Evolutionary conservation across 2,329 filamentous ascomycete genomes (phyloP).

Genomic region (Bipolaris gigantea): DNA sequence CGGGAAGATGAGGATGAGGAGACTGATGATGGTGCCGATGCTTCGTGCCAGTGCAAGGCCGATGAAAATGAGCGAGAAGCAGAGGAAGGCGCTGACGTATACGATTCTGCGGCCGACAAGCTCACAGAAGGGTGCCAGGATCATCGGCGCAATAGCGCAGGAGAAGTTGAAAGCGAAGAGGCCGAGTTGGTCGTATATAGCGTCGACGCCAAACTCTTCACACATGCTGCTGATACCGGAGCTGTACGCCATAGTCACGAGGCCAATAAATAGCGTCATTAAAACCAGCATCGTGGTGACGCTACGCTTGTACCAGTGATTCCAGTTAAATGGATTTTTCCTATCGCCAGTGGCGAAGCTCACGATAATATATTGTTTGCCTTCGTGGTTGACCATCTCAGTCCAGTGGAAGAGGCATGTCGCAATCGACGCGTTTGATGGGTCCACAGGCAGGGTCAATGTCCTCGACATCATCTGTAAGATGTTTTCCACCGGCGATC

Average conservation of each 20-base stretch:
- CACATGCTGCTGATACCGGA: slow-evolving; percentile 35
- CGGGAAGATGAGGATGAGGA: slow-evolving; percentile 48
- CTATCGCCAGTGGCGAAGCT: slow-evolving; percentile 31
- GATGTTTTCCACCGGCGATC: slow-evolving; percentile 29
- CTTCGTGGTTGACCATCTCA: slow-evolving; percentile 29
- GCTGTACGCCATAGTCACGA: slow-evolving; percentile 32
- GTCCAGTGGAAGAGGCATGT: slow-evolving; percentile 33
- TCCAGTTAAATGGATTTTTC: slow-evolving; percentile 36
- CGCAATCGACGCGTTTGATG: slow-evolving; percentile 30
- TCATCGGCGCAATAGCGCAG: slow-evolving; percentile 32
- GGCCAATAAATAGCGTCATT: slow-evolving; percentile 34
- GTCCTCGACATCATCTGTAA: slow-evolving; percentile 25
- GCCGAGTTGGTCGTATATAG: slow-evolving; percentile 29
- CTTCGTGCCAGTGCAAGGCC: slow-evolving; percentile 28
- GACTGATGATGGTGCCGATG: slow-evolving; percentile 31
- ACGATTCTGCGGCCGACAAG: slow-evolving; percentile 32
- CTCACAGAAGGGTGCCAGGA: slow-evolving; percentile 32
- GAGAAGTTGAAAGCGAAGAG: slow-evolving; percentile 34
- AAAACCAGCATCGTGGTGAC: slow-evolving; percentile 34
- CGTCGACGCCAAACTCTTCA: slow-evolving; percentile 27
- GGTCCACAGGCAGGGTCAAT: slow-evolving; percentile 29
- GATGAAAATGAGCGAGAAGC: slow-evolving; percentile 34
- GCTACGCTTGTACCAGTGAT: slow-evolving; percentile 33
- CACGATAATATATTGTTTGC: slow-evolving; percentile 31
- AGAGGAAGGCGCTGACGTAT: slow-evolving; percentile 29